Percentiles rank a stretch among this genome's conserved stretches.
Evolutionary conservation across 345 rosid genomes (phyloP).

Genomic region (Dovyalis caffra): DNA sequence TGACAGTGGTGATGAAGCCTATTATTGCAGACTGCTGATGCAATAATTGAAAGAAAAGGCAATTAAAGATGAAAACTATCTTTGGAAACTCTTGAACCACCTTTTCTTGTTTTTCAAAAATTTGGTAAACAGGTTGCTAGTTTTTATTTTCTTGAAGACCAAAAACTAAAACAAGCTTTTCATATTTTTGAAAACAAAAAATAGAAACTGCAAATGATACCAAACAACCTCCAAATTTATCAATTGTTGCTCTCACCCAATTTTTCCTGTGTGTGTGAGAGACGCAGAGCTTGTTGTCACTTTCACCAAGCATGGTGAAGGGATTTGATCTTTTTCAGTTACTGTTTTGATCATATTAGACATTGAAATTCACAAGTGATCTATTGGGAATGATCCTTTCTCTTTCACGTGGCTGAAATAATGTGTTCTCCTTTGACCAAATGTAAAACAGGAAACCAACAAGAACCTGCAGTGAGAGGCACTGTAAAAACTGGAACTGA

Average conservation of each 20-base stretch:
- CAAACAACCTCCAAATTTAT: too few relatives aligned
- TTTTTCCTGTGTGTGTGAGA: neutral
- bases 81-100: neutral
- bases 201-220: too few relatives aligned
- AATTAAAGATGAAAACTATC: neutral
- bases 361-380: neutral
- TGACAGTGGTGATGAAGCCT: neutral
- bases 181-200: neutral
- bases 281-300: neutral
- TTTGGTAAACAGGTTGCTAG: neutral
- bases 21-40: neutral
- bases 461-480: constrained; percentile 14
- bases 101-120: neutral
- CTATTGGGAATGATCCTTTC: neutral
- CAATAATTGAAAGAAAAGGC: neutral
- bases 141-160: neutral
- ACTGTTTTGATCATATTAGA: neutral
- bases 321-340: neutral
- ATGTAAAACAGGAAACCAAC: constrained; percentile 22
- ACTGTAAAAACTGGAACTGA: constrained; percentile 17
- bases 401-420: constrained; percentile 32
- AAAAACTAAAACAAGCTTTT: neutral
- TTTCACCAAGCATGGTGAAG: too few relatives aligned
- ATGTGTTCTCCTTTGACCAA: constrained; percentile 18
- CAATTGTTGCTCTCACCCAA: neutral